Evolutionary conservation across 768 basidiomycete species (phyloP), one percentile per base, ranked within the genome.

Genomic region (Agaricus subrufescens): DNA sequence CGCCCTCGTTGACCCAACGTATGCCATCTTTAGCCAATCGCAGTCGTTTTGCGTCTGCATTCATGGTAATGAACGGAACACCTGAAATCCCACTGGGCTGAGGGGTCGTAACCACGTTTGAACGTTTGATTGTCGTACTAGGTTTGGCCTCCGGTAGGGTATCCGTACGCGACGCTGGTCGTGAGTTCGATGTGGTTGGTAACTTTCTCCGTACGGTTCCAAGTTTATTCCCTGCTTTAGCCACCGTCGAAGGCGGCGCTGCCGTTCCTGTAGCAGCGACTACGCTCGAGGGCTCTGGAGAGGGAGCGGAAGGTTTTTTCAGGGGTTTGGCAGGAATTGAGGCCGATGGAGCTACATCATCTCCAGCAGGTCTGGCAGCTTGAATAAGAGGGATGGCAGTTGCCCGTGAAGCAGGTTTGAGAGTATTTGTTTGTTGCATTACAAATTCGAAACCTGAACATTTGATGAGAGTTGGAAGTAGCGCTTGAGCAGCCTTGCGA

Each of bases 361-460:
- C 39, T 23, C 70, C 66, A n/a, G 75, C 60, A 10, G 82, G 77
- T 39, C 85, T 83, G 31, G 94, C 92, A 10, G 89, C 87, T 67
- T 97, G 91, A 57, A 99, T 92, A 37, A 98, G 75, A 9, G 95
- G 94, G 9, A 89, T 71, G 5, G 94, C 91, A 29, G 88, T 87
- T 43, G 82, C 73, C 53, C 87, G 86, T 9, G 94, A 95, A 0
- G 97, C 97, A 29, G 96, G 89, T 66, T 98, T 99, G 58, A 99
- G 76, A 0, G 85, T 83, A 58, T 80, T 85, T 10, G 94, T 89
- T 70, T 94, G 87, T 37, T 91, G 85, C 76, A 97, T 77, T 49
- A 98, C 86, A 63, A 84, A 84, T 61, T 94, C 90, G 65, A 83
- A 93, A 4, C 97, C 94, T 31, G 84, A 85, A 46, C 70, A 83